Conservation (phyloP, 2,329 filamentous ascomycete genomes). For the Calonectria ilicicola region DNA sequence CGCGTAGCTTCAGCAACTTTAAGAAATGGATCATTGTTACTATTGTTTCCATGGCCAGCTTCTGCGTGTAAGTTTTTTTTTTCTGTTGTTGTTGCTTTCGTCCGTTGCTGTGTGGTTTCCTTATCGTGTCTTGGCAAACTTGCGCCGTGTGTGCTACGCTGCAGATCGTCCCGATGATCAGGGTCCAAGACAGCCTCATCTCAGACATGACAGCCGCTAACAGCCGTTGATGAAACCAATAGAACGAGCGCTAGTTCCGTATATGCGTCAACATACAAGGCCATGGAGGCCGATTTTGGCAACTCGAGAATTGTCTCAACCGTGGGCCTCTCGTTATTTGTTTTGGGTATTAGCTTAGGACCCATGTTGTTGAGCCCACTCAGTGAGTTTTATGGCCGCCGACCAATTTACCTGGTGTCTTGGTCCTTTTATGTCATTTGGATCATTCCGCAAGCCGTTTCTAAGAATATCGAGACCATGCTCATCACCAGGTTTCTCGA, state of each 20-base stretch:
- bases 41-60: slow-evolving; percentile 78
- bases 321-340: slow-evolving; percentile 84
- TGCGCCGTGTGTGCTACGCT: background rate
- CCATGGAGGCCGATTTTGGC: slow-evolving; percentile 81
- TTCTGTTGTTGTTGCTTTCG: background rate
- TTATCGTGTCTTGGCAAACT: background rate
- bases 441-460: slow-evolving; percentile 84
- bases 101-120: slow-evolving; percentile 6
- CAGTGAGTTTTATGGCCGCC: slow-evolving; percentile 84
- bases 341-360: slow-evolving; percentile 77
- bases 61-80: slow-evolving; percentile 82
- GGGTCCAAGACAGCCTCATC: background rate
- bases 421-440: slow-evolving; percentile 83
- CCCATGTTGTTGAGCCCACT: slow-evolving; percentile 74
- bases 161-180: background rate
- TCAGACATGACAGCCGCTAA: background rate
- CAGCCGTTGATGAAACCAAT: background rate
- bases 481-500: slow-evolving; percentile 82
- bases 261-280: slow-evolving; percentile 85
- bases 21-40: slow-evolving; percentile 84
- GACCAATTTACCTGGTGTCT: slow-evolving; percentile 82
- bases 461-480: slow-evolving; percentile 85
- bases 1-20: slow-evolving; percentile 73
- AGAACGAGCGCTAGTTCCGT: slow-evolving; percentile 90
- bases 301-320: slow-evolving; percentile 79